Percentiles rank a stretch among this genome's conserved stretches.
phyloP scores from a whole-genome alignment of 495 filamentous ascomycete genomes.

The Podospora fimiseda region DNA sequence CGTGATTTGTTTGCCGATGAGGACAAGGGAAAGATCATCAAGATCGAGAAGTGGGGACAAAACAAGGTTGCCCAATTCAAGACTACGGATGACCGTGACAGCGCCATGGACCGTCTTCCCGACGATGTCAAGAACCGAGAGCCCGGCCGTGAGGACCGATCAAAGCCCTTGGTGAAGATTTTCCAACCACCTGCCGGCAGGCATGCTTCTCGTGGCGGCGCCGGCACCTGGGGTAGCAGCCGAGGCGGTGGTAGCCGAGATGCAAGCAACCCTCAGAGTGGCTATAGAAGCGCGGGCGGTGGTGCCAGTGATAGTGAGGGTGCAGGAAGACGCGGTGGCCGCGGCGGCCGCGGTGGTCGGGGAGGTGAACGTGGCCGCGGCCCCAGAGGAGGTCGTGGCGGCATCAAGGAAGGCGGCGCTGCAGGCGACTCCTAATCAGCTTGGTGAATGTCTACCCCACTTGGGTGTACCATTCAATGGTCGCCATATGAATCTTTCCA shows the following conservation, averaged over 20 bases:
- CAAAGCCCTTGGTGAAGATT: constrained; percentile 72
- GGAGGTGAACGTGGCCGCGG: constrained; percentile 50
- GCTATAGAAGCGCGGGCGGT: constrained; percentile 65
- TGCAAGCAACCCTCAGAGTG: constrained; percentile 42
- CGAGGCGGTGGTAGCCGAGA: constrained; percentile 47
- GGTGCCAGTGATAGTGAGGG: constrained; percentile 75
- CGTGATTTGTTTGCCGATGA: constrained; percentile 75
- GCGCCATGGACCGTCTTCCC: constrained; percentile 63
- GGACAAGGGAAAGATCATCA: constrained; percentile 67
- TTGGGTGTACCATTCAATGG: too few species aligned
- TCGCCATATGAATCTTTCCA: too few species aligned
- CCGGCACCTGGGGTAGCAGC: constrained; percentile 70
- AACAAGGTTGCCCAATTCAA: constrained; percentile 78
- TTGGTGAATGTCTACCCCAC: too few species aligned
- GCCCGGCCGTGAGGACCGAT: constrained; percentile 50
- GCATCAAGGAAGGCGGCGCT: constrained; percentile 49
- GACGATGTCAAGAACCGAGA: constrained; percentile 64
- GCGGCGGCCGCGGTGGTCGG: constrained; percentile 53
- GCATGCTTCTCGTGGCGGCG: constrained; percentile 49
- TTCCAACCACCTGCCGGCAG: constrained; percentile 58
- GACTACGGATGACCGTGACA: constrained; percentile 67
- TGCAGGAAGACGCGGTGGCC: constrained; percentile 56
- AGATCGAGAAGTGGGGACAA: constrained; percentile 70
- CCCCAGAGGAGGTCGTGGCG: constrained; percentile 54
- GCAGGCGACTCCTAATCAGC: constrained; percentile 38